Percentiles rank a stretch among this genome's conserved stretches.
Conservation (phyloP, 2,329 filamentous ascomycete genomes). For the Alternaria atra region DNA sequence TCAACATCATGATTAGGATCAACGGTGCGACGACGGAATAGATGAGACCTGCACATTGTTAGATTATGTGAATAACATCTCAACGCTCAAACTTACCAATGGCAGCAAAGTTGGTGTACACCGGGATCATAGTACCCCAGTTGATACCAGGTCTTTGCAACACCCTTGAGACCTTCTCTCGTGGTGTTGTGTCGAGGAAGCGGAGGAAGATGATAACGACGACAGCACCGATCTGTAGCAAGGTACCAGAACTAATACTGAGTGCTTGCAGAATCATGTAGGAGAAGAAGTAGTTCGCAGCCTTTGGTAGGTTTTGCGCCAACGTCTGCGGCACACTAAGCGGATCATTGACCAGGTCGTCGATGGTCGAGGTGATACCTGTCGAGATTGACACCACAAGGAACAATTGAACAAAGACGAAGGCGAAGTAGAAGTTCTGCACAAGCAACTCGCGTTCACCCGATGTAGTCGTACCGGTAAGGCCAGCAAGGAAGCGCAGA, state of each 20-base stretch:
- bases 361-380: conserved; percentile 72
- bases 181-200: conserved; percentile 81
- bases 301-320: conserved; percentile 80
- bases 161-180: conserved; percentile 86
- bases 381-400: conserved; percentile 88
- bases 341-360: conserved; percentile 71
- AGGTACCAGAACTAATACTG: conserved; percentile 86
- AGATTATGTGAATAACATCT: not conserved
- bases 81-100: conserved; percentile 66
- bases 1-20: conserved; percentile 90
- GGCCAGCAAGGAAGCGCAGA: conserved; percentile 74
- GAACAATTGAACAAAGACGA: conserved; percentile 95
- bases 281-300: conserved; percentile 97
- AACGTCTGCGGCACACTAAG: conserved; percentile 74
- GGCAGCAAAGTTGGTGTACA: conserved; percentile 95
- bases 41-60: conserved; percentile 65
- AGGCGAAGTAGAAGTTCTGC: conserved; percentile 90
- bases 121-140: conserved; percentile 94
- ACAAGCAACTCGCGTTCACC: conserved; percentile 82
- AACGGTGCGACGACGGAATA: conserved; percentile 90
- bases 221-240: conserved; percentile 83
- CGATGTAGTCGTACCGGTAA: conserved; percentile 84
- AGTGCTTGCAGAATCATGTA: conserved; percentile 97
- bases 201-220: conserved; percentile 81
- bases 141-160: conserved; percentile 78